Conservation (phyloP, 2,329 filamentous ascomycete genomes). For the Phialophora chinensis region DNA sequence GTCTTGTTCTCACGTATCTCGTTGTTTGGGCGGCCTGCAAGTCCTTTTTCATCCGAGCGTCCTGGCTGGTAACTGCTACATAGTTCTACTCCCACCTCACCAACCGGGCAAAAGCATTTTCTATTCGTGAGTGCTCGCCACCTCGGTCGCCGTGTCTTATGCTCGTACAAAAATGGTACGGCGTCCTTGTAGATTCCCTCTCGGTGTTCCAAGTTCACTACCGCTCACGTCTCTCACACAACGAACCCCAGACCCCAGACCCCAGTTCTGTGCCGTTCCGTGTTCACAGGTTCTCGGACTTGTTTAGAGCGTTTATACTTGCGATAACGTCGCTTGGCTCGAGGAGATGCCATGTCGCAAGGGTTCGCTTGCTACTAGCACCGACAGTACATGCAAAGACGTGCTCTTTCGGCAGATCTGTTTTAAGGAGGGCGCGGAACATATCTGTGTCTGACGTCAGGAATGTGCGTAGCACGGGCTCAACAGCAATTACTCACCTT, state of each 20-base stretch:
- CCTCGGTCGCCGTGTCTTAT: neutral
- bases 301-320: constrained; percentile 47
- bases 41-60: neutral
- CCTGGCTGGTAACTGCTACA: neutral
- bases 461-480: constrained; percentile 65
- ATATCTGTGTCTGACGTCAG: constrained; percentile 59
- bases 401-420: constrained; percentile 65
- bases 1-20: too few species aligned
- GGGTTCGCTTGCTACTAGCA: constrained; percentile 86
- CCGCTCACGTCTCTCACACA: neutral
- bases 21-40: too few species aligned
- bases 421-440: constrained; percentile 77
- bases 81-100: neutral
- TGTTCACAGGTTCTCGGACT: constrained; percentile 31
- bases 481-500: constrained; percentile 82
- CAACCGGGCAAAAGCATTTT: neutral
- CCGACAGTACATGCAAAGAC: constrained; percentile 93
- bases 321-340: constrained; percentile 89
- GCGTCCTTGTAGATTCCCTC: neutral
- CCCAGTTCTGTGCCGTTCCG: neutral
- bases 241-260: neutral
- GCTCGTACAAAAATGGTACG: neutral
- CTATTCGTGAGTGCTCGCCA: neutral
- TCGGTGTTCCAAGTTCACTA: neutral
- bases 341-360: constrained; percentile 86